These are phyloP conservation scores for Pseudoneurospora amorphoporcata DNA, from an alignment of 495 filamentous ascomycete genomes.

Conservation along the genomic window DNA sequence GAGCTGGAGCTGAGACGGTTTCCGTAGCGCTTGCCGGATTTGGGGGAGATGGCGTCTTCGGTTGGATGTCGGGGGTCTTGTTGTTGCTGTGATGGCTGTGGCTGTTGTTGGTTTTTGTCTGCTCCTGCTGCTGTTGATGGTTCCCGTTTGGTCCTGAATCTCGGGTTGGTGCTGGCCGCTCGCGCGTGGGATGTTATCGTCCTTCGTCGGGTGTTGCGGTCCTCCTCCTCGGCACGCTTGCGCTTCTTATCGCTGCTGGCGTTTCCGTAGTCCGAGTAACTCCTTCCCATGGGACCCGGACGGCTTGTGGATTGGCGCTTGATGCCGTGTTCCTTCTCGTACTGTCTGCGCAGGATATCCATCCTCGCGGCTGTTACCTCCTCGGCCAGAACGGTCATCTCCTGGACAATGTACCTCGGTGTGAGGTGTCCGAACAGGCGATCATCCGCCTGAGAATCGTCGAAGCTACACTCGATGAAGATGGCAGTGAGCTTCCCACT, in stretches of 20 bases:
- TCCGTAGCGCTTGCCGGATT: not conserved
- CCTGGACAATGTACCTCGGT: slow-evolving; percentile 67
- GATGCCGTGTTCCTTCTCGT: slow-evolving; percentile 6
- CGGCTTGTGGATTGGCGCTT: not conserved
- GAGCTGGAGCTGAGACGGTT: not conserved
- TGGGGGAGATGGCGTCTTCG: slow-evolving; percentile 31
- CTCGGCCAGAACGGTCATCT: slow-evolving; percentile 60
- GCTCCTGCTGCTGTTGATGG: not conserved
- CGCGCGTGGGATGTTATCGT: slow-evolving; percentile 3
- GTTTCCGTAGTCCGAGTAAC: slow-evolving; percentile 5
- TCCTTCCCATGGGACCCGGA: slow-evolving; percentile 2
- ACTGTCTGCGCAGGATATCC: slow-evolving; percentile 3
- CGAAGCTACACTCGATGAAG: slow-evolving; percentile 93
- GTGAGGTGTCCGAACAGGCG: slow-evolving; percentile 80
- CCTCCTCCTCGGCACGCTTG: slow-evolving; percentile 22
- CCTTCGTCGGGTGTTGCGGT: slow-evolving; percentile 1
- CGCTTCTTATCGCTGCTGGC: slow-evolving; percentile 31
- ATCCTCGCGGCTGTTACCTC: slow-evolving; percentile 44
- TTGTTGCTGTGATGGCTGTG: not conserved
- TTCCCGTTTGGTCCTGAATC: slow-evolving; percentile 1
- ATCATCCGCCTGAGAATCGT: slow-evolving; percentile 60
- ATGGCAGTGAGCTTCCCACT: slow-evolving; percentile 60
- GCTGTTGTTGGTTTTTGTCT: not conserved
- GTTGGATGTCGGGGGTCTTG: not conserved
- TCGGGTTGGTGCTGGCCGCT: not conserved